Conservation (phyloP, 1,284 basidiomycete genomes). For the Tetrapyrgos nigripes region DNA sequence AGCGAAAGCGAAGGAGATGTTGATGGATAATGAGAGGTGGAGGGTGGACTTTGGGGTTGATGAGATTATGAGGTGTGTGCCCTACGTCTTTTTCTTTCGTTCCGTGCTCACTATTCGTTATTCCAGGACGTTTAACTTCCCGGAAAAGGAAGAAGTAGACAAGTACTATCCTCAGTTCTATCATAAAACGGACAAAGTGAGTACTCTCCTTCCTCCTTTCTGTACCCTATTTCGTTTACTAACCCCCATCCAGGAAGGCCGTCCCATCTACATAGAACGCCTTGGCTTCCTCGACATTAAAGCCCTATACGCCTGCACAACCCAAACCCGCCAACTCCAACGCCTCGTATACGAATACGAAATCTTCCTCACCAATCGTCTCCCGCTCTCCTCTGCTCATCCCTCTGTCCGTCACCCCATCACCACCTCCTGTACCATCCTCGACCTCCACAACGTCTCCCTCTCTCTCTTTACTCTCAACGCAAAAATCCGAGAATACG, state of each 20-base stretch:
- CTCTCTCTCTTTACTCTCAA: constrained; percentile 87
- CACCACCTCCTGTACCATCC: constrained; percentile 97
- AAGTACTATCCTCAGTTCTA: constrained; percentile 97
- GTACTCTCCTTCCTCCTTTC: constrained; percentile 8
- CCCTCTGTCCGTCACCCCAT: constrained; percentile 81
- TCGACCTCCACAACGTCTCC: constrained; percentile 89
- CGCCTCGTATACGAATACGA: constrained; percentile 96
- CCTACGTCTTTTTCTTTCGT: not conserved
- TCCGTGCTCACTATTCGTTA: constrained; percentile 6
- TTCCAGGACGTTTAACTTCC: constrained; percentile 85
- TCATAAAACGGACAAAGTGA: constrained; percentile 93
- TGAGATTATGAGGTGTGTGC: constrained; percentile 79
- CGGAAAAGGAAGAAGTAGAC: constrained; percentile 85
- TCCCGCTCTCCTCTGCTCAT: constrained; percentile 84
- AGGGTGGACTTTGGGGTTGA: constrained; percentile 90
- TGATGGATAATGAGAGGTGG: constrained; percentile 88
- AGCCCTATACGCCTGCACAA: constrained; percentile 83
- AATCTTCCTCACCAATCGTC: constrained; percentile 79
- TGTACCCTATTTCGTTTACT: constrained; percentile 15
- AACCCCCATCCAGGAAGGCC: constrained; percentile 73
- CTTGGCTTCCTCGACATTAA: constrained; percentile 91
- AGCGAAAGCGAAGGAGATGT: constrained; percentile 84
- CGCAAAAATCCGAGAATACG: constrained; percentile 89
- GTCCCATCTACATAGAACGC: constrained; percentile 95
- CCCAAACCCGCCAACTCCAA: constrained; percentile 88